phyloP scores from a whole-genome alignment of 2,329 filamentous ascomycete genomes.

The Falciphora oryzae region DNA sequence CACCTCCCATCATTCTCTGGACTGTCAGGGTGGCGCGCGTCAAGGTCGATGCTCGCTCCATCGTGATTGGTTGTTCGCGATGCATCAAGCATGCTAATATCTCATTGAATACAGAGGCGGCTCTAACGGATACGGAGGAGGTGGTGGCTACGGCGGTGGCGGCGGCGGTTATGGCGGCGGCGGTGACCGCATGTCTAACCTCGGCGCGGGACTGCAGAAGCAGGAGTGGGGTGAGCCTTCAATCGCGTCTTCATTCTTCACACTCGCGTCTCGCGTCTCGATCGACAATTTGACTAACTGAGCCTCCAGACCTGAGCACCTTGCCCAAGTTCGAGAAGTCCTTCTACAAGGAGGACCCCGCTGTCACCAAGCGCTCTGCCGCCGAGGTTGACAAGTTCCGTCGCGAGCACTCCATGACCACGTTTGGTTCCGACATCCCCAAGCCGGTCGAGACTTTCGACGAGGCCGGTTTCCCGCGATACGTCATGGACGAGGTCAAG shows the following conservation, averaged over 20 bases:
- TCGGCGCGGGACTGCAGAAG: conserved; percentile 80
- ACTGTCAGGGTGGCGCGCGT: neutral
- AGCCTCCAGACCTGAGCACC: conserved; percentile 57
- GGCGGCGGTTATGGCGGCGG: conserved; percentile 52
- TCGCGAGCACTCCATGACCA: conserved; percentile 74
- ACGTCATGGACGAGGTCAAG: conserved; percentile 98
- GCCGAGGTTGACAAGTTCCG: conserved; percentile 87
- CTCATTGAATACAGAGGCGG: conserved; percentile 11
- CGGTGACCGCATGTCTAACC: conserved; percentile 89
- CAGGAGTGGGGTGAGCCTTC: conserved; percentile 77
- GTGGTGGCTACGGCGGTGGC: conserved; percentile 40
- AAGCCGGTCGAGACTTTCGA: conserved; percentile 96
- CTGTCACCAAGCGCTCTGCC: conserved; percentile 66
- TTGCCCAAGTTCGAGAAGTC: conserved; percentile 98
- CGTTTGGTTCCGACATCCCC: conserved; percentile 75
- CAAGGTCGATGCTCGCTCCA: neutral
- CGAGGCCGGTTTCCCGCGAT: conserved; percentile 92
- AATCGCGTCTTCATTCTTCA: conserved; percentile 20
- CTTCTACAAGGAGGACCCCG: conserved; percentile 94
- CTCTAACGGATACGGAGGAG: conserved; percentile 30
- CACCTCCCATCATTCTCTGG: conserved; percentile 2
- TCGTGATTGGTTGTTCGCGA: neutral
- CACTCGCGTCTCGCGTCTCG: conserved; percentile 13
- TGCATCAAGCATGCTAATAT: neutral
- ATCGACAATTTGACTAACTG: neutral